Conservation (phyloP, 805 yeast species). For the Clavispora vitiphila region DNA sequence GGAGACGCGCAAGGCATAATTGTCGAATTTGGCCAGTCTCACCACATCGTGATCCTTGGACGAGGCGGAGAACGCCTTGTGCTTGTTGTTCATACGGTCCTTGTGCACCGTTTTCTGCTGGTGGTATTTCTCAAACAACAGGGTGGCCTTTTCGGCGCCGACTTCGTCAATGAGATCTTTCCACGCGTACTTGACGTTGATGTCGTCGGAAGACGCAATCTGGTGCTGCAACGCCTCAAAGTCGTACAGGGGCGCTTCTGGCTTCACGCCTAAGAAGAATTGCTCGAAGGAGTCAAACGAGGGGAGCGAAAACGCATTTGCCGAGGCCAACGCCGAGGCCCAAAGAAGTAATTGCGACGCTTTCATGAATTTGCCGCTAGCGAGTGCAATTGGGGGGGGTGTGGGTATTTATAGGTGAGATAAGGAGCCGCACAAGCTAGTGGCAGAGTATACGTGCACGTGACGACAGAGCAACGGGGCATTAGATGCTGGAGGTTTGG, state of each 20-base stretch:
- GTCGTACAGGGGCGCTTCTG: background rate
- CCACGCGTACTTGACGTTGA: slow-evolving; percentile 4
- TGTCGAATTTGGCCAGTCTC: slow-evolving; percentile 16
- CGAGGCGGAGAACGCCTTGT: slow-evolving; percentile 1
- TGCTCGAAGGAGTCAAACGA: slow-evolving; percentile 1
- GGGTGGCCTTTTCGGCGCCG: background rate
- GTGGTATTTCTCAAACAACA: slow-evolving; percentile 2
- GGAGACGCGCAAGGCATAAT: slow-evolving; percentile 13
- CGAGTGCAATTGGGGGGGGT: background rate
- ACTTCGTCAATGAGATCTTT: slow-evolving; percentile 1
- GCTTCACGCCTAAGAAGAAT: background rate
- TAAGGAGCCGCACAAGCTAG: background rate
- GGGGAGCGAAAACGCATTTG: slow-evolving; percentile 2
- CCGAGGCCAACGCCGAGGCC: slow-evolving; percentile 2
- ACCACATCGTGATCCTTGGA: slow-evolving; percentile 9
- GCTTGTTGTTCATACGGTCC: slow-evolving; percentile 6
- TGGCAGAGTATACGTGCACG: background rate
- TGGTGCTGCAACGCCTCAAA: background rate
- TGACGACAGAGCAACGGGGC: background rate
- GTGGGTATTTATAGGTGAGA: background rate
- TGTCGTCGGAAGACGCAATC: background rate
- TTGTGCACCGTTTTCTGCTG: background rate
- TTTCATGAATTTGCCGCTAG: background rate
- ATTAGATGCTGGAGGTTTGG: too few species aligned
- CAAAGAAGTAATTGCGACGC: background rate